Base-by-base conservation (phyloP, 2,329 filamentous ascomycete species). In the Lachnellula hyalina region DNA sequence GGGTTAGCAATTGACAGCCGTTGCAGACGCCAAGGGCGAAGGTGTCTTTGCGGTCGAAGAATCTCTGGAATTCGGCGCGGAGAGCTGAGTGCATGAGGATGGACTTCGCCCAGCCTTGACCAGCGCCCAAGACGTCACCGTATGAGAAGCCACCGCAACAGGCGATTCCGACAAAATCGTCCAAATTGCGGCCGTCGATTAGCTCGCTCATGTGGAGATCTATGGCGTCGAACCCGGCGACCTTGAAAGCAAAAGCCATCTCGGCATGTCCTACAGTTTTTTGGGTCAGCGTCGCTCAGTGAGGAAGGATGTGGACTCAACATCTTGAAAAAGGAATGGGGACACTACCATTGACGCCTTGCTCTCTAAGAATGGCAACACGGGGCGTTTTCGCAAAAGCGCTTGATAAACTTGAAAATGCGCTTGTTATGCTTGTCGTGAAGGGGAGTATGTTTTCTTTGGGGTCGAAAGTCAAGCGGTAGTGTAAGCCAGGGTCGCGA, bases 141-240 rank as follows among this genome's bases (percentile, higher is more conserved):
- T 96, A 97, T 15, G 90, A 96, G 81, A 99, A 97, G 49, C 94
- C 94, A 69, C 94, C 94, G 62, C 92, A 96, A n/a, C 91, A 91
- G 36, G 93, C 94, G 47, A 97, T 80, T 63, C 94, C 94, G 34
- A 86, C 85, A 71, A 96, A 96, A 60, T 85, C 86, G 41, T 85
- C 80, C 8, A 99, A 84, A 0, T 89, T 91, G 58, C 89, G 84
- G 15, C 89, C 87, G 11, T 83, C 84, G 23, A 90, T 84, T 53
- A 97, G 85, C 65, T 97, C 93, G 3, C 88, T 94, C 94, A 99
- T 97, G 78, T 96, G 93, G 1, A 97, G 87, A 68, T 99, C 93
- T 47, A 97, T 83, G 14, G 92, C 84, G 49, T 91, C 86, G 75
- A 97, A 97, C 38, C 93, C 93, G 44, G 94, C 93, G 36, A 85